Percentiles rank a stretch among this genome's conserved stretches.
These are phyloP conservation scores for Candida gigantensis DNA, from an alignment of 1,139 yeast genomes.

Conservation along the genomic window DNA sequence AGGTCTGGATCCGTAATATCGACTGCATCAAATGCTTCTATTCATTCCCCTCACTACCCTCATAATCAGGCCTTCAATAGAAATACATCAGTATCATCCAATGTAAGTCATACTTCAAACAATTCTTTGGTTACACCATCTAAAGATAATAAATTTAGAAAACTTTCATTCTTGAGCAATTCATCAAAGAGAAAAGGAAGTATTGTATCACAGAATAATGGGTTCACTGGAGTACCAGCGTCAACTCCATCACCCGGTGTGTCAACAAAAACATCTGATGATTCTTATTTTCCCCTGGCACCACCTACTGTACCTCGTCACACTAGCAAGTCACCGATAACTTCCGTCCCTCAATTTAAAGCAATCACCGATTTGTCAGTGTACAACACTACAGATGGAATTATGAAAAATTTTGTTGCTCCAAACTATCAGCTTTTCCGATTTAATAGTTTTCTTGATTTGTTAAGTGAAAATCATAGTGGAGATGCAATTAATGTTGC, in stretches of 20 bases:
- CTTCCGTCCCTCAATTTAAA: slow-evolving; percentile 17
- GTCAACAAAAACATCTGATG: not conserved
- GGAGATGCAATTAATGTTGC: slow-evolving; percentile 47
- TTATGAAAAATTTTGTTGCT: slow-evolving; percentile 24
- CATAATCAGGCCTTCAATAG: slow-evolving; percentile 13
- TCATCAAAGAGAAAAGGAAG: slow-evolving; percentile 10
- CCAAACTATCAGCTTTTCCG: slow-evolving; percentile 37
- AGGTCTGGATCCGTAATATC: no score
- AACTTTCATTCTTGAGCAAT: slow-evolving; percentile 13
- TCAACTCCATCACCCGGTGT: slow-evolving; percentile 1
- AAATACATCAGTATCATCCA: slow-evolving; percentile 9
- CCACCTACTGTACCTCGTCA: not conserved
- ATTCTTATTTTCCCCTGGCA: slow-evolving; percentile 14
- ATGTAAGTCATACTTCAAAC: slow-evolving; percentile 6
- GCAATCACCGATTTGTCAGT: slow-evolving; percentile 26
- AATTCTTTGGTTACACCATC: slow-evolving; percentile 1
- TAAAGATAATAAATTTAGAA: slow-evolving; percentile 10
- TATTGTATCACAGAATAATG: slow-evolving; percentile 5
- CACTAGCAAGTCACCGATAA: not conserved
- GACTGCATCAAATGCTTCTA: no score
- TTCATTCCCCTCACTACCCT: no score
- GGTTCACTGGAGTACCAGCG: slow-evolving; percentile 6
- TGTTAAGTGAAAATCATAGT: slow-evolving; percentile 33
- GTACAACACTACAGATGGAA: slow-evolving; percentile 27
- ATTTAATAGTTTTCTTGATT: slow-evolving; percentile 37